These are phyloP conservation scores for Cardamine resedifolia DNA, from an alignment of 345 rosid species.

Conservation along the genomic window DNA sequence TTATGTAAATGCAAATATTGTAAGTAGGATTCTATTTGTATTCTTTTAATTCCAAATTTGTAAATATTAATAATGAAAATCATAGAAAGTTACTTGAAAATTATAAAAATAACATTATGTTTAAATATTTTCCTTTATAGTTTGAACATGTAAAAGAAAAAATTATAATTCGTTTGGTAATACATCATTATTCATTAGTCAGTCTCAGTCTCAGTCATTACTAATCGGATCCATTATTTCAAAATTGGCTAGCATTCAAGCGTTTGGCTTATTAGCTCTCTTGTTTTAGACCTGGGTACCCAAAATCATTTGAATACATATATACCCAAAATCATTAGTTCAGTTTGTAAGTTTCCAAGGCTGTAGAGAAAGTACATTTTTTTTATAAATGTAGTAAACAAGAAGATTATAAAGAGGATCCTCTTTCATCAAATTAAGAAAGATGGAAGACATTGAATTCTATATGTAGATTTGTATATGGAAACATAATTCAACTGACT, in stretches of 20 bases:
- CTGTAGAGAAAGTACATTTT: background rate
- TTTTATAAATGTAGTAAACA: background rate
- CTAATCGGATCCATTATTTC: background rate
- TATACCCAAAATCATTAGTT: background rate
- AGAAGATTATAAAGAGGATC: background rate
- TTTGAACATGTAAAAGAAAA: background rate
- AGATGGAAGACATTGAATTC: background rate
- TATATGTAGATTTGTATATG: background rate
- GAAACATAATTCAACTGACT: background rate
- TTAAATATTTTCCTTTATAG: background rate
- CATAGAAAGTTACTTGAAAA: background rate
- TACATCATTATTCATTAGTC: background rate
- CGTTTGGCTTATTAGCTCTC: background rate
- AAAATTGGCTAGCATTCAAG: background rate
- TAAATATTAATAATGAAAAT: background rate
- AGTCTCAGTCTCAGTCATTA: background rate
- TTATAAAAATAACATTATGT: background rate
- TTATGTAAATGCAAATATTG: background rate
- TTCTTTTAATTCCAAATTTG: background rate
- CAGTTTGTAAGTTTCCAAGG: background rate
- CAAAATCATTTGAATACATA: background rate
- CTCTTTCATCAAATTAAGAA: background rate
- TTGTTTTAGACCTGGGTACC: too few species aligned
- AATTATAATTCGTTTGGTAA: background rate
- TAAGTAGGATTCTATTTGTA: background rate